Evolutionary conservation across 23 red algal species (phyloP).

Genomic region (Gracilaria domingensis): DNA sequence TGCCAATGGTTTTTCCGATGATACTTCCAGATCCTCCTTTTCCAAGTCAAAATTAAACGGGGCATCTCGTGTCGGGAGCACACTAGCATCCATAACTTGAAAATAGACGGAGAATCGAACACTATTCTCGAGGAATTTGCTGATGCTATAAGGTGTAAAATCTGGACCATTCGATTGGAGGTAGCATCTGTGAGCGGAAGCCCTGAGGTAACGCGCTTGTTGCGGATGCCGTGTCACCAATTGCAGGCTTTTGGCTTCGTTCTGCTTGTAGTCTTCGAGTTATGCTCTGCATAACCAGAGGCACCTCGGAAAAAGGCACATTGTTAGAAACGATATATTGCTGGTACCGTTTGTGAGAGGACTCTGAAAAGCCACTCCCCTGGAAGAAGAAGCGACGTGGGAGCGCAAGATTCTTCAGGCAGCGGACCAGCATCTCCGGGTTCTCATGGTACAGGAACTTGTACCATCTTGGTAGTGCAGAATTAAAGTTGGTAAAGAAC

Average conservation of each 20-base stretch:
- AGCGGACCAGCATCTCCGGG: not conserved
- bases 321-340: too few species aligned
- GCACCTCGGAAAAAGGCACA: not conserved
- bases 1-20: too few species aligned
- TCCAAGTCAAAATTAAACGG: too few species aligned
- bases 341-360: too few species aligned
- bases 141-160: too few species aligned
- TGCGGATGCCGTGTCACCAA: not conserved
- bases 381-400: conserved; percentile 4
- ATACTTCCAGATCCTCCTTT: too few species aligned
- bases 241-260: not conserved
- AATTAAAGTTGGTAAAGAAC: not conserved
- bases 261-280: not conserved
- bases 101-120: too few species aligned
- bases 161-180: not conserved
- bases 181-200: not conserved
- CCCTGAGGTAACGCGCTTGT: not conserved
- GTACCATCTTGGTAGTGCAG: not conserved
- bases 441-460: conserved; percentile 10
- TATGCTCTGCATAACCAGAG: not conserved
- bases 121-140: too few species aligned
- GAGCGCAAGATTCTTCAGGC: not conserved
- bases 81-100: too few species aligned
- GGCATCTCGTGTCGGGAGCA: too few species aligned
- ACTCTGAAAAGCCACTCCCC: too few species aligned